phyloP scores from a whole-genome alignment of 179 eudicot species.

The Sideroxylon spinosum region DNA sequence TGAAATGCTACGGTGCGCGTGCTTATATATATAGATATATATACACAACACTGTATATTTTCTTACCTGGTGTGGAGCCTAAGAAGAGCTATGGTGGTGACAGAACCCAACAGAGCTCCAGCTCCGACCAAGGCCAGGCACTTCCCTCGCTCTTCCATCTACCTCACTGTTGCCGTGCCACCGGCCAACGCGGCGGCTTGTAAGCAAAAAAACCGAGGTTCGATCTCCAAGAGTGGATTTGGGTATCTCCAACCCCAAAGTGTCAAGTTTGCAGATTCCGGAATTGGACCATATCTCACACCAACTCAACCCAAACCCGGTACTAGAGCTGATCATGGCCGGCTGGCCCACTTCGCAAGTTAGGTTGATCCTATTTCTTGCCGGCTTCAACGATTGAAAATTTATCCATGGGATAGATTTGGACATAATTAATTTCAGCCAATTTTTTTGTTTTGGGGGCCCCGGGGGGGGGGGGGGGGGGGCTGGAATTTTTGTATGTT shows the following conservation, averaged over 20 bases:
- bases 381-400: too few relatives aligned
- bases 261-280: too few relatives aligned
- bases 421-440: too few relatives aligned
- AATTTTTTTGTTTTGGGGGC: too few relatives aligned
- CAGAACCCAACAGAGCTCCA: constrained; percentile 78
- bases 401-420: too few relatives aligned
- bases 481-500: too few relatives aligned
- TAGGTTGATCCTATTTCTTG: too few relatives aligned
- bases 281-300: too few relatives aligned
- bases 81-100: constrained; percentile 63
- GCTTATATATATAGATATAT: background rate
- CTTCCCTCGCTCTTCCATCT: constrained; percentile 67
- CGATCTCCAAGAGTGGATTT: background rate
- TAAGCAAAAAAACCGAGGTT: background rate
- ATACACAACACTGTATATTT: background rate
- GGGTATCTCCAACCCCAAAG: background rate
- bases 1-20: background rate
- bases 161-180: background rate
- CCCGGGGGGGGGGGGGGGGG: too few relatives aligned
- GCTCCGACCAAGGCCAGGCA: constrained; percentile 54
- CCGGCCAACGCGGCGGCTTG: constrained; percentile 1
- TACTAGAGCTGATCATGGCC: too few relatives aligned
- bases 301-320: too few relatives aligned
- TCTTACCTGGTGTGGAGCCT: constrained; percentile 65
- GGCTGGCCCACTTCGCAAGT: too few relatives aligned